Conservation (phyloP, 148 eudicot genomes). For the Rhododendron mucronatum region DNA sequence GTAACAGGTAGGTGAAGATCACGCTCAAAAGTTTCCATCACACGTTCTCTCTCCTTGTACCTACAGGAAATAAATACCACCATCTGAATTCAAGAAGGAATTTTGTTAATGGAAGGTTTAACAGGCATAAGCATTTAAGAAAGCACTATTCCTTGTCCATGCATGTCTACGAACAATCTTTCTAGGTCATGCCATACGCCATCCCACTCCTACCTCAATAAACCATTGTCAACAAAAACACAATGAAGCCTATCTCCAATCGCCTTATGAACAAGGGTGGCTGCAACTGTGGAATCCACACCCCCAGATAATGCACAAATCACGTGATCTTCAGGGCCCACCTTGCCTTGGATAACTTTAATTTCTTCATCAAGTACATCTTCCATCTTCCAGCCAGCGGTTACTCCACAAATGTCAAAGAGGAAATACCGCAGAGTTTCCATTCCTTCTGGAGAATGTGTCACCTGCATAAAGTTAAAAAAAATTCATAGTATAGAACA, state of each 20-base stretch:
- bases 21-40: constrained; percentile 83
- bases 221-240: constrained; percentile 89
- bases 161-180: neutral
- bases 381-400: constrained; percentile 90
- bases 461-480: constrained; percentile 48
- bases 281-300: constrained; percentile 98
- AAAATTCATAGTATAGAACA: constrained; percentile 3
- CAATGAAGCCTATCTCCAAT: constrained; percentile 95
- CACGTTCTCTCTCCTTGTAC: constrained; percentile 86
- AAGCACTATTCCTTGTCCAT: neutral
- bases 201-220: constrained; percentile 58
- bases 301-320: constrained; percentile 97
- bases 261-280: constrained; percentile 93
- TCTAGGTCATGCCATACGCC: neutral
- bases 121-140: neutral
- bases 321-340: constrained; percentile 86
- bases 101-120: neutral
- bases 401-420: constrained; percentile 75
- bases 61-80: constrained; percentile 28
- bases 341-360: constrained; percentile 51
- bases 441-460: constrained; percentile 96
- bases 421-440: constrained; percentile 71
- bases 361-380: constrained; percentile 86
- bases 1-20: constrained; percentile 94
- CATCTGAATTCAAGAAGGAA: neutral